Evolutionary conservation across 108 stramenopile genomes (phyloP), one percentile per base, ranked within the genome.

Genomic region (Stephanodiscus minutulus): DNA sequence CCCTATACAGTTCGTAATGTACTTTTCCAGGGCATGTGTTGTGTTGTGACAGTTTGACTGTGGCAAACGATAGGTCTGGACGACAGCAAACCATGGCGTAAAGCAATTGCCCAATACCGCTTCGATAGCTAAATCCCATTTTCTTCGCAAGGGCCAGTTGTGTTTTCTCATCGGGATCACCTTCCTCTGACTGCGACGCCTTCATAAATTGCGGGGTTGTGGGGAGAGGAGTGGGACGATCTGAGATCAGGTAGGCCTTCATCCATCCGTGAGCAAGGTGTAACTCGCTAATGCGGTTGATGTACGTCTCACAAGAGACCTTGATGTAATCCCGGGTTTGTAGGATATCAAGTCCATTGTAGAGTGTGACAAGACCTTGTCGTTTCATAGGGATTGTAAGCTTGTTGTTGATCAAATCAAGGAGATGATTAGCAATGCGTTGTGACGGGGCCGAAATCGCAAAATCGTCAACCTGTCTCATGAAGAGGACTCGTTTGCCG

Each of bases 381-480:
- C 63, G 63, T 46, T 44, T 41, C 36, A 64, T 44, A 3, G 43
- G 63, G 18, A 64, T 64, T 0, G 21, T 25, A 10, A 64, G 63
- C 21, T 10, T 44, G 18, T 44, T 5, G 24, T 64, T 41, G 15
- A 64, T 44, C 3, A 47, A 10, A 12, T 64, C 44, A 12, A 46
- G 44, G 22, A 64, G 18, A 4, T 11, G 7, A 41, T 64, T 24
- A 47, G 63, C 36, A 13, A 44, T 46, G 7, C 2, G 18, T 6
- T 25, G 18, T 9, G 36, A 3, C 17, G n/a, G 46, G 2, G 50
- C 47, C 7, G 67, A 53, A 22, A 20, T 20, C 1, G 67, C 44
- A 48, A 71, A 71, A 39, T 71, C 44, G 18, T 71, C 70, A 47
- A 71, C 70, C 6, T 71, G 60, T n/a, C 70, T 59, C 35, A 60